Evolutionary conservation across 2,329 filamentous ascomycete genomes (phyloP).

Genomic region (Diaporthe sp.): DNA sequence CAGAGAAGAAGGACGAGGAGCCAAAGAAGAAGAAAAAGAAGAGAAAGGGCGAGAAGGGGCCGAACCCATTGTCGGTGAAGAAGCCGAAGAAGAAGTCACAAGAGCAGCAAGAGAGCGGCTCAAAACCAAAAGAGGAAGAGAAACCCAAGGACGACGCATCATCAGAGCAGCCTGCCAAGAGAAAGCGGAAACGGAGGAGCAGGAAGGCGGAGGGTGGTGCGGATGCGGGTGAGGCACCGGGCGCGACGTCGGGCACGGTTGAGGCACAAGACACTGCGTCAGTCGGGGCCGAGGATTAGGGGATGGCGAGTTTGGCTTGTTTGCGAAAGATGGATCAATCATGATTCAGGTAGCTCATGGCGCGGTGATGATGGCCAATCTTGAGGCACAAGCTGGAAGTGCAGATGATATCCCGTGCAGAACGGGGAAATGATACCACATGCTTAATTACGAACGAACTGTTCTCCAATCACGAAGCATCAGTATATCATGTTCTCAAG

Average conservation of each 20-base stretch:
- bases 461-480: neutral
- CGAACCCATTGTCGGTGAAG: conserved; percentile 53
- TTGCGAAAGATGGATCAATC: neutral
- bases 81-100: conserved; percentile 51
- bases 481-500: neutral
- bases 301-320: neutral
- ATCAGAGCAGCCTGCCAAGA: conserved; percentile 49
- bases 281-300: conserved; percentile 26
- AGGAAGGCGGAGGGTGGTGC: conserved; percentile 44
- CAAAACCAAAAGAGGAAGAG: conserved; percentile 37
- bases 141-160: conserved; percentile 42
- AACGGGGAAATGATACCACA: conserved; percentile 15
- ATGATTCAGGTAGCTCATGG: neutral
- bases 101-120: conserved; percentile 19
- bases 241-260: conserved; percentile 45
- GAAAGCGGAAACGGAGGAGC: conserved; percentile 55
- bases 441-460: neutral
- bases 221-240: conserved; percentile 41
- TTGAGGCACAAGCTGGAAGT: neutral
- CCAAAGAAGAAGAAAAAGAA: conserved; percentile 51
- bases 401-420: neutral
- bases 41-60: conserved; percentile 50
- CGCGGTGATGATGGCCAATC: neutral
- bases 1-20: conserved; percentile 46
- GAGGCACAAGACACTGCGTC: conserved; percentile 34